Base-by-base conservation (phyloP, 257 asterid species). In the Coffea eugenioides region DNA sequence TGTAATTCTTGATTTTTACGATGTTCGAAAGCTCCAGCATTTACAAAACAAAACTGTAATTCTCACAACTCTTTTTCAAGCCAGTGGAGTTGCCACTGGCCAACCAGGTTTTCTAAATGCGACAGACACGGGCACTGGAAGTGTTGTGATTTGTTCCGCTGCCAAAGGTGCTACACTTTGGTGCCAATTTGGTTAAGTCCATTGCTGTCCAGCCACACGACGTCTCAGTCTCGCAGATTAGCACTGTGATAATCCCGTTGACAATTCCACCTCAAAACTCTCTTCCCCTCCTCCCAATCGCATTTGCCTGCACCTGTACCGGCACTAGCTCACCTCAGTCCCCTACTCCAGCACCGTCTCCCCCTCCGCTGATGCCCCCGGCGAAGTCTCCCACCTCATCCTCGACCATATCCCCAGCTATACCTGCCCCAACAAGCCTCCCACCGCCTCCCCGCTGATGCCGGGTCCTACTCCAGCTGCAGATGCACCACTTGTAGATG, bases 1-100 rank as follows among this genome's bases (percentile, higher is more conserved):
- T 52, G 87, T 88, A 43, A 21, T 93, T 75, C 92, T 92, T 6
- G 95, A 90, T 59, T 93, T 90, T 64, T 93, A 69, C 11, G 98
- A 92, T 2, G 73, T 83, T 5, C 20, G 76, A 1, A 92, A 85
- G 23, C 77, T 93, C 5, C 85, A 85, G 8, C 77, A 73, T 6
- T 76, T 90, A 57, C 51, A 80, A 1, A 78, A 79, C 14, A 76
- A 59, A 64, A 82, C 88, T 0, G 31, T 69, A 3, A 84, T 72
- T 23, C 81, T 83, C 41, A 88, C 93, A 20, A 90, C 96, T 2
- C 86, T 90, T 16, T 90, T 85, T 75, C 96, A 92, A 1, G 3
- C 84, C 43, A 80, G 87, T 5, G 94, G 98, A 10, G 23, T 51
- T 9, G 97, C 98, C 7, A 23, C 6, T 15, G 88, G 89, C 39